phyloP scores from a whole-genome alignment of 2,329 filamentous ascomycete genomes.

The Colletotrichum sp. region DNA sequence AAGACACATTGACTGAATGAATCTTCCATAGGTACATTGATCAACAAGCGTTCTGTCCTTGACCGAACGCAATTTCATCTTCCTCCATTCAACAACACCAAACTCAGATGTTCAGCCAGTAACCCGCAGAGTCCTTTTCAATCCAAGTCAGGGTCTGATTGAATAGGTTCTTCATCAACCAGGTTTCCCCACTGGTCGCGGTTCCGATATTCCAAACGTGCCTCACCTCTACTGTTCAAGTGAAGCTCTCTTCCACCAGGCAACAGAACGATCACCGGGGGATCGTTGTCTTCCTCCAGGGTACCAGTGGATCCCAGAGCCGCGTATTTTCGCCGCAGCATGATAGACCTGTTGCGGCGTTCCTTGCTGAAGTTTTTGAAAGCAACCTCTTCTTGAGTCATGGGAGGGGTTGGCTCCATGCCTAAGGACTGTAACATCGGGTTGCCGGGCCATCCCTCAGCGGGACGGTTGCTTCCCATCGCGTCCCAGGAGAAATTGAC shows the following conservation, averaged over 20 bases:
- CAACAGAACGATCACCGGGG: neutral
- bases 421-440: neutral
- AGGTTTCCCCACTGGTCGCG: too few species aligned
- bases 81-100: too few species aligned
- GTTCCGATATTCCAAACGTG: too few species aligned
- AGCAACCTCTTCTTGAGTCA: neutral
- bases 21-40: too few species aligned
- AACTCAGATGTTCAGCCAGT: too few species aligned
- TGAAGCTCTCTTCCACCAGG: neutral
- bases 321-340: neutral
- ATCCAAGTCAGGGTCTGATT: too few species aligned
- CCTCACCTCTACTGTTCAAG: neutral
- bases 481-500: neutral
- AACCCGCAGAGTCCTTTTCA: too few species aligned
- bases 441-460: neutral
- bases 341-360: neutral
- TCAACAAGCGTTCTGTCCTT: neutral
- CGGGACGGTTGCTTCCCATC: neutral
- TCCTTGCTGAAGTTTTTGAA: neutral
- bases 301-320: too few species aligned
- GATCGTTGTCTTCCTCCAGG: neutral
- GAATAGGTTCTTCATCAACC: too few species aligned
- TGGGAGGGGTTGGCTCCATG: neutral
- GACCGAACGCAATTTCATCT: accelerated
- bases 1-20: too few species aligned